Conservation (phyloP, 2,329 filamentous ascomycete species). For the Aspergillus thermomutatus region DNA sequence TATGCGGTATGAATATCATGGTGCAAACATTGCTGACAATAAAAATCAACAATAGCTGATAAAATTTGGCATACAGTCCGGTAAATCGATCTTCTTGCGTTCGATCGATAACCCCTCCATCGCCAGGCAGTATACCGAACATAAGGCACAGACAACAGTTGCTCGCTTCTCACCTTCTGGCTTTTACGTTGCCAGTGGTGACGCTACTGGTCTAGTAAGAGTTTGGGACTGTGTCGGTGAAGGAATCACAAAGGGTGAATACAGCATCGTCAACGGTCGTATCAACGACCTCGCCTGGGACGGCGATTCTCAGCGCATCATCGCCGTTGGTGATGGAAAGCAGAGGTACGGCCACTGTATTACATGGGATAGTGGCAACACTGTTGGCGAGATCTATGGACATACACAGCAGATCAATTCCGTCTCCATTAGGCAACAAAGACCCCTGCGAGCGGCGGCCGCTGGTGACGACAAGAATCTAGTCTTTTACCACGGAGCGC, state of each 20-base stretch:
- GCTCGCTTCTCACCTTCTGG: constrained; percentile 92
- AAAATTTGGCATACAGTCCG: constrained; percentile 57
- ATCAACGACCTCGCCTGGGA: constrained; percentile 98
- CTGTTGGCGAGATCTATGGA: constrained; percentile 87
- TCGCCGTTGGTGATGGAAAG: constrained; percentile 91
- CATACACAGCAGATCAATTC: constrained; percentile 89
- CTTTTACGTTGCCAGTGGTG: constrained; percentile 91
- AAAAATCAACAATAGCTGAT: not conserved
- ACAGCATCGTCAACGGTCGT: constrained; percentile 86
- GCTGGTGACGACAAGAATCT: constrained; percentile 85
- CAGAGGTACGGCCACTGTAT: constrained; percentile 93
- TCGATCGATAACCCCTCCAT: constrained; percentile 85
- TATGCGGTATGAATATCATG: constrained; percentile 68
- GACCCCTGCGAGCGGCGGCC: constrained; percentile 87
- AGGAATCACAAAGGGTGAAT: constrained; percentile 89
- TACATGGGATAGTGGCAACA: constrained; percentile 93
- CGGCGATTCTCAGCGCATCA: constrained; percentile 91
- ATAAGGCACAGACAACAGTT: constrained; percentile 84
- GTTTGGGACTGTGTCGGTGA: constrained; percentile 89
- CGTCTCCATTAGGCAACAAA: constrained; percentile 82
- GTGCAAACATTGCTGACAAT: not conserved
- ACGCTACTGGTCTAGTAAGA: constrained; percentile 76
- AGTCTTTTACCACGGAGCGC: constrained; percentile 89
- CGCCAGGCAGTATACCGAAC: constrained; percentile 86
- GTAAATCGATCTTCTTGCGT: constrained; percentile 94